Conservation (phyloP, 208 protist species). For the Acanthamoeba triangularis region DNA sequence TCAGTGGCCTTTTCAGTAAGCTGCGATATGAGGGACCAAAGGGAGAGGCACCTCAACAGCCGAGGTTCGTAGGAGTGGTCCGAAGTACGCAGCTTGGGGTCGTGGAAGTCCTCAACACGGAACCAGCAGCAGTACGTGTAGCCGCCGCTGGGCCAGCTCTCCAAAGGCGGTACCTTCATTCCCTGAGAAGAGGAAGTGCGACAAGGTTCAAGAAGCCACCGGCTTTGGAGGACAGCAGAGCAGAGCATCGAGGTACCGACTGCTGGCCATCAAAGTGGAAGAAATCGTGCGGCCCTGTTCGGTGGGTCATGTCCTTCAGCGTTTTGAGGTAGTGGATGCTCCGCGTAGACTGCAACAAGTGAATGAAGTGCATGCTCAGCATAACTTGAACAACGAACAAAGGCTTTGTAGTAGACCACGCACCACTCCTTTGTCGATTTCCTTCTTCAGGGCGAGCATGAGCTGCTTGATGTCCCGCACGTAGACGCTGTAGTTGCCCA, state of each 20-base stretch:
- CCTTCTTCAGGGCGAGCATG: background rate
- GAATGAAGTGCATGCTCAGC: background rate
- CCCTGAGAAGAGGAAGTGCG: background rate
- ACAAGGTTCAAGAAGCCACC: background rate
- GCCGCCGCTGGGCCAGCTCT: background rate
- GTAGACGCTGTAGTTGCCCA: constrained; percentile 31
- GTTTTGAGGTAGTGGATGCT: constrained; percentile 34
- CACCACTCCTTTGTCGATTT: background rate
- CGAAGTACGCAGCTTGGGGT: constrained; percentile 21
- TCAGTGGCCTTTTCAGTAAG: background rate
- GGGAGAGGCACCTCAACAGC: background rate
- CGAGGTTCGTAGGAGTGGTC: constrained; percentile 25
- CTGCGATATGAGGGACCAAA: background rate
- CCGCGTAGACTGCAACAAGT: background rate
- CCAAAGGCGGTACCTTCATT: constrained; percentile 22
- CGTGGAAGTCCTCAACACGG: constrained; percentile 12
- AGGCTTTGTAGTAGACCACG: background rate
- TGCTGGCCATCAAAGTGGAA: constrained; percentile 55
- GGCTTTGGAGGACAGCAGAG: background rate
- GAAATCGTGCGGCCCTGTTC: background rate
- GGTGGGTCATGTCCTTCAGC: constrained; percentile 35
- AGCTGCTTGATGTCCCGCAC: constrained; percentile 46
- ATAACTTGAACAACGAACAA: background rate
- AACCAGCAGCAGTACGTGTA: constrained; percentile 43
- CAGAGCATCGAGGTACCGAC: background rate